Conservation (phyloP, 805 yeast genomes). For the Naumovozyma dairenensis region DNA sequence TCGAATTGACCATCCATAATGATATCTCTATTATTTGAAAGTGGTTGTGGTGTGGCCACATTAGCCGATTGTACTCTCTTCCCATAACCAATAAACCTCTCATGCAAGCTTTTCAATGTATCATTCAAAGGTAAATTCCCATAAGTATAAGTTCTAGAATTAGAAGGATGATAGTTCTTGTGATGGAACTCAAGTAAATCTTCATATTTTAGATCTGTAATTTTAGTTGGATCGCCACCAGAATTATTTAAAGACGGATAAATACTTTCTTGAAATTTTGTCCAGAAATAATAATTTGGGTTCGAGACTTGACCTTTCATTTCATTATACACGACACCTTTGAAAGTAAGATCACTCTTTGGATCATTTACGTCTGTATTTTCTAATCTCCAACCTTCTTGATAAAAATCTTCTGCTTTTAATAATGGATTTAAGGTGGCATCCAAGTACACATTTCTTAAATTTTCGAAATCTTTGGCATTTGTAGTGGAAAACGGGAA, state of each 20-base stretch:
- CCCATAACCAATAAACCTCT: constrained; percentile 45
- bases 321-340: constrained; percentile 96
- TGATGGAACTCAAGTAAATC: constrained; percentile 72
- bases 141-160: constrained; percentile 77
- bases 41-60: constrained; percentile 35
- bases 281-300: constrained; percentile 77
- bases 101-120: constrained; percentile 49
- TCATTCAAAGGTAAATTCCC: constrained; percentile 62
- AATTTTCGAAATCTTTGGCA: constrained; percentile 63
- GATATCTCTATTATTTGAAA: constrained; percentile 25
- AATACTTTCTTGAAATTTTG: constrained; percentile 68
- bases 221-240: constrained; percentile 85
- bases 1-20: constrained; percentile 71
- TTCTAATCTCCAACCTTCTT: constrained; percentile 97
- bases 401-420: constrained; percentile 71
- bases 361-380: constrained; percentile 50
- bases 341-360: constrained; percentile 55
- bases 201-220: constrained; percentile 63
- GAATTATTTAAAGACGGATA: constrained; percentile 82
- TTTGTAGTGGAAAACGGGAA: constrained; percentile 96
- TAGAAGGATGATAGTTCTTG: constrained; percentile 78
- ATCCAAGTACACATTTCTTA: constrained; percentile 81
- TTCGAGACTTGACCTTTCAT: constrained; percentile 97
- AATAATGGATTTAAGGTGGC: constrained; percentile 77
- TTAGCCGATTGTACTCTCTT: constrained; percentile 29